Evolutionary conservation across 2,329 filamentous ascomycete species (phyloP).

Genomic region (Exophiala sideris): DNA sequence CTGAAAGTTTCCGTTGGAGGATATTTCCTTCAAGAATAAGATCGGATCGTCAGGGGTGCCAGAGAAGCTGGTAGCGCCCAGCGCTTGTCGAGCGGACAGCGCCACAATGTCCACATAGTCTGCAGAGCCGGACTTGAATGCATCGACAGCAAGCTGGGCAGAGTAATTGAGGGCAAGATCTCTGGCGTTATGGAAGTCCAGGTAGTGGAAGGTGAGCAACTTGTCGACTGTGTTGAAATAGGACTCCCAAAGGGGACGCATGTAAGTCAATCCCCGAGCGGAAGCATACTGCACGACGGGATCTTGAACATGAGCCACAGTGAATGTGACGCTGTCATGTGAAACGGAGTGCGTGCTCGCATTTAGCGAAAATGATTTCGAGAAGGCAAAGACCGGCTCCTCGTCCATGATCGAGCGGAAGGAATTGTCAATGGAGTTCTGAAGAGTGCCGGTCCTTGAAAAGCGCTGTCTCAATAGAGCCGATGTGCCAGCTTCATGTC

Average conservation of each 20-base stretch:
- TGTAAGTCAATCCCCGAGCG: slow-evolving; percentile 69
- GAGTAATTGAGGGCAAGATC: slow-evolving; percentile 71
- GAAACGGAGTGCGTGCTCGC: slow-evolving; percentile 30
- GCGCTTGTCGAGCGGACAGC: slow-evolving; percentile 72
- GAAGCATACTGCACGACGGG: slow-evolving; percentile 77
- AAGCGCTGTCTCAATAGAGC: slow-evolving; percentile 65
- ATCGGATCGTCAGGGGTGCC: slow-evolving; percentile 68
- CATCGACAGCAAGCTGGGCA: slow-evolving; percentile 65
- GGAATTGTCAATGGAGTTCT: slow-evolving; percentile 62
- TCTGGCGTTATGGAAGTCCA: slow-evolving; percentile 65
- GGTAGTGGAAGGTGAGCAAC: slow-evolving; percentile 72
- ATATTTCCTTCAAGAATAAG: slow-evolving; percentile 81
- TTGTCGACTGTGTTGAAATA: slow-evolving; percentile 63
- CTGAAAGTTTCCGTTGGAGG: slow-evolving; percentile 78
- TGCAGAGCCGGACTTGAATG: slow-evolving; percentile 68
- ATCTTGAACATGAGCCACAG: slow-evolving; percentile 72
- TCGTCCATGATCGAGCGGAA: slow-evolving; percentile 72
- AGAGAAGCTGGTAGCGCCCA: slow-evolving; percentile 73
- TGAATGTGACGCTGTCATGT: slow-evolving; percentile 61
- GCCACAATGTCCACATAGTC: slow-evolving; percentile 76
- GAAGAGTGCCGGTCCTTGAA: slow-evolving; percentile 62
- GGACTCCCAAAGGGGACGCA: slow-evolving; percentile 76
- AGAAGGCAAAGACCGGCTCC: slow-evolving; percentile 79
- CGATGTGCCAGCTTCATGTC: slow-evolving; percentile 70
- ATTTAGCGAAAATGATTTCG: slow-evolving; percentile 60